Base-by-base conservation (phyloP, 2,329 filamentous ascomycete genomes). In the Pyrenophora seminiperda region DNA sequence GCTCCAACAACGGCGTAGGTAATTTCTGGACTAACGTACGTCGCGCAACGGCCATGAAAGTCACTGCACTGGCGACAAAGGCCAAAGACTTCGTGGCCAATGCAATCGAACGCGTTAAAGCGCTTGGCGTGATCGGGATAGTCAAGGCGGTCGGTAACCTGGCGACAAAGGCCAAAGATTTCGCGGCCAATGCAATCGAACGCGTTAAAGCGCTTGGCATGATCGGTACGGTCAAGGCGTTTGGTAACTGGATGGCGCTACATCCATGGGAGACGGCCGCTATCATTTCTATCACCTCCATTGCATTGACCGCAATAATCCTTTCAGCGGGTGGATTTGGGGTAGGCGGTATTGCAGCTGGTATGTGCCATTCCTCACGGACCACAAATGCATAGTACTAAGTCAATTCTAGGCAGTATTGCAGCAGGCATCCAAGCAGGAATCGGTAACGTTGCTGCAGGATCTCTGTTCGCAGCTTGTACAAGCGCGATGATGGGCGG, bases 401-500 rank as follows among this genome's bases (percentile, higher is more conserved):
- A 52, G 17, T 13, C 10, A 13, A 3, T 7, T 7, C 4, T 17
- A 68, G 65, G 58, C 0, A 68, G 62, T 9, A 20, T 59, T 3
- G 66, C 62, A 1, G 63, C 67, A 1, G 51, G 34, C 1, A 56
- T 61, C 1, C 67, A 71, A 14, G 56, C 61, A 0, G 27, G 46
- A 0, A 64, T 62, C 6, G 65, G 62, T 3, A 60, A 40, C 10
- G 59, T 66, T 1, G 56, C 41, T 4, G 63, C 59, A 1, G 49
- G 56, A 13, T 61, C 59, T 0, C n/a, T 53, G 0, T 70, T 70
- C 15, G 59, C 66, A 1, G 43, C 50, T 2, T 44, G 63, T 3
- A 60, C 59, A 2, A 68, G 65, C 27, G 67, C 66, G 0, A 57
- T 42, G 3, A 70, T 66, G 63, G 62, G 50, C 5, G 67, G 67